Conservation (phyloP, 805 yeast species). For the Blastobotrys robertii region DNA sequence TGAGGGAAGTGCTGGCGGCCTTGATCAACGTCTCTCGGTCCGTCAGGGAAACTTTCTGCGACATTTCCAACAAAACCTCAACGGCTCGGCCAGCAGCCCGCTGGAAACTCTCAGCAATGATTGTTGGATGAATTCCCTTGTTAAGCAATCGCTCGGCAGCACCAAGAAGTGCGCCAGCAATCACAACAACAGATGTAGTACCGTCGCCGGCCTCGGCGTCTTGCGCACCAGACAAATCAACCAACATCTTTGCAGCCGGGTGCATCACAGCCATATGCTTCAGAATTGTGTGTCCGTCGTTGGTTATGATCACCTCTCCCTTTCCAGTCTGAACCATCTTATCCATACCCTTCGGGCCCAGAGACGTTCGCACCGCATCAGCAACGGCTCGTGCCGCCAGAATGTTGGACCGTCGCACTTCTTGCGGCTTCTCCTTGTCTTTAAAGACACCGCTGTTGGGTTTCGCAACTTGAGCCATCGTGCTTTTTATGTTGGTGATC, state of each 20-base stretch:
- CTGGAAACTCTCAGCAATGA: slow-evolving; percentile 88
- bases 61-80: slow-evolving; percentile 75
- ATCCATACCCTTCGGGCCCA: slow-evolving; percentile 99
- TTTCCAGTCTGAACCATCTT: slow-evolving; percentile 87
- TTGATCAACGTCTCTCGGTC: slow-evolving; percentile 78
- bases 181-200: slow-evolving; percentile 92
- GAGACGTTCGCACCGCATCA: slow-evolving; percentile 87
- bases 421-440: slow-evolving; percentile 91
- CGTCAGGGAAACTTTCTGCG: slow-evolving; percentile 62
- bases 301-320: slow-evolving; percentile 90
- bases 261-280: slow-evolving; percentile 97
- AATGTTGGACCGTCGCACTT: slow-evolving; percentile 81
- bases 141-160: slow-evolving; percentile 88
- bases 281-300: slow-evolving; percentile 95
- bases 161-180: slow-evolving; percentile 87
- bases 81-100: slow-evolving; percentile 78
- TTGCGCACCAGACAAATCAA: slow-evolving; percentile 94
- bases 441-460: slow-evolving; percentile 39
- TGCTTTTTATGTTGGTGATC: slow-evolving; percentile 10
- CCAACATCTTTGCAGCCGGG: slow-evolving; percentile 98
- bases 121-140: slow-evolving; percentile 89
- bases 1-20: slow-evolving; percentile 91
- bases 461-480: slow-evolving; percentile 8
- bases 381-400: slow-evolving; percentile 91
- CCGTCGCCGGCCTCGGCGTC: slow-evolving; percentile 99